phyloP scores from a whole-genome alignment of 495 filamentous ascomycete species.

The Aspergillus steynii region DNA sequence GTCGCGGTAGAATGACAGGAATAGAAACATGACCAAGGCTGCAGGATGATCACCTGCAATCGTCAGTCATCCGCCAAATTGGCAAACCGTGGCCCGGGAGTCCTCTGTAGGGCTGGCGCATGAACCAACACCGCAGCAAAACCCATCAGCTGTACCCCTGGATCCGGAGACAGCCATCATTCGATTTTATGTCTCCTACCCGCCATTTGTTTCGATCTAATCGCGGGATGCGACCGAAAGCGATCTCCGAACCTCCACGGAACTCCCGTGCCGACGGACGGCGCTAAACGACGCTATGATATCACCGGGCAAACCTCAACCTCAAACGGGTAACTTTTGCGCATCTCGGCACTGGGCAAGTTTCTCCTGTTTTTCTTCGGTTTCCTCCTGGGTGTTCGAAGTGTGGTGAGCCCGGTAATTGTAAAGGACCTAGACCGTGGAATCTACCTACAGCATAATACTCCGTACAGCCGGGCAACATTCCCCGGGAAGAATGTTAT shows the following conservation, averaged over 20 bases:
- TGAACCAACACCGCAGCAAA: too few relatives aligned
- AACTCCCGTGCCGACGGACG: slow-evolving; percentile 10
- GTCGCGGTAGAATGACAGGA: background rate
- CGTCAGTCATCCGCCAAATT: background rate
- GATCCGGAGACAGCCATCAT: background rate
- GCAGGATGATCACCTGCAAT: background rate
- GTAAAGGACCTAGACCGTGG: too few relatives aligned
- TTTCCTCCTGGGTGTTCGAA: too few relatives aligned
- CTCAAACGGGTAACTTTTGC: slow-evolving; percentile 9
- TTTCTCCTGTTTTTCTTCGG: too few relatives aligned
- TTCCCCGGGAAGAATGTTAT: too few relatives aligned
- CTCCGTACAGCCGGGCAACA: too few relatives aligned
- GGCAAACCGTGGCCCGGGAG: background rate
- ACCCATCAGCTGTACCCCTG: background rate
- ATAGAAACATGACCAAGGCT: background rate
- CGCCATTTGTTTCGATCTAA: too few relatives aligned
- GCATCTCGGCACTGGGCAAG: background rate
- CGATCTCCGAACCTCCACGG: background rate
- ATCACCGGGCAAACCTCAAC: slow-evolving; percentile 7
- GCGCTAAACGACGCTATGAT: slow-evolving; percentile 8
- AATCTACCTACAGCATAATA: too few relatives aligned
- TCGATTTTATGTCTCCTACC: too few relatives aligned
- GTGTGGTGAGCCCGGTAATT: too few relatives aligned
- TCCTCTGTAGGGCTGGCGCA: background rate
- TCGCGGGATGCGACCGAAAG: too few relatives aligned